Evolutionary conservation across 805 yeast species (phyloP), one percentile per base, ranked within the genome.

Genomic region (Yarrowia divulgata): DNA sequence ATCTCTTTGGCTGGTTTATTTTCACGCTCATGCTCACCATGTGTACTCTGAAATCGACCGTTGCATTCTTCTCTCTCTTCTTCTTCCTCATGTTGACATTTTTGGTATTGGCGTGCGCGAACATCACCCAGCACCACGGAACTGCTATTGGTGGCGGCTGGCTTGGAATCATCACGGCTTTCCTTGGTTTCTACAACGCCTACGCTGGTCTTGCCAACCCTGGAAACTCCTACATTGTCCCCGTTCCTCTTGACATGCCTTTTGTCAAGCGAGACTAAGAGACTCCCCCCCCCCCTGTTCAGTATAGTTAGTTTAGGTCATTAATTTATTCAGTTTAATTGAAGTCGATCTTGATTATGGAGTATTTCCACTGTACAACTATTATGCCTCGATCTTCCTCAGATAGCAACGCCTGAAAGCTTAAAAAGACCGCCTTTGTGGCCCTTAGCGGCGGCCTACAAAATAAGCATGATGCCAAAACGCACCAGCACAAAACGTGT

Each of bases 161-260:
- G 18, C 64, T 85, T n/a, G 92, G 91, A 58, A 80, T 88, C 19
- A 79, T 88, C 8, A 85, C 88, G 39, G 84, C 90, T 0, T 81
- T 87, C 71, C 76, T 86, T 63, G 90, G 89, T 0, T 88, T 89
- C 88, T 88, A 87, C 75, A 87, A 88, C 75, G 91, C 91, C 7
- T 87, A 81, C 72, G 90, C 90, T 2, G 92, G 91, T 82, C 76
- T 86, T 42, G 87, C 91, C 39, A 89, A 84, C 70, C 80, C 79
- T 45, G 88, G 87, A 74, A 90, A 90, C 77, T 81, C 91, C 5
- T 89, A 87, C 75, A 58, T 89, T 55, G 80, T 83, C 35, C 80
- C 82, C 54, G 79, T 80, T 73, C 85, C 85, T 23, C 74, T 84
- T 37, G 85, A 81, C 67, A 85, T 87, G 84, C 89, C 89, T 13